These are phyloP conservation scores for Fusarium sp. DNA, from an alignment of 2,329 filamentous ascomycete species.

Conservation along the genomic window DNA sequence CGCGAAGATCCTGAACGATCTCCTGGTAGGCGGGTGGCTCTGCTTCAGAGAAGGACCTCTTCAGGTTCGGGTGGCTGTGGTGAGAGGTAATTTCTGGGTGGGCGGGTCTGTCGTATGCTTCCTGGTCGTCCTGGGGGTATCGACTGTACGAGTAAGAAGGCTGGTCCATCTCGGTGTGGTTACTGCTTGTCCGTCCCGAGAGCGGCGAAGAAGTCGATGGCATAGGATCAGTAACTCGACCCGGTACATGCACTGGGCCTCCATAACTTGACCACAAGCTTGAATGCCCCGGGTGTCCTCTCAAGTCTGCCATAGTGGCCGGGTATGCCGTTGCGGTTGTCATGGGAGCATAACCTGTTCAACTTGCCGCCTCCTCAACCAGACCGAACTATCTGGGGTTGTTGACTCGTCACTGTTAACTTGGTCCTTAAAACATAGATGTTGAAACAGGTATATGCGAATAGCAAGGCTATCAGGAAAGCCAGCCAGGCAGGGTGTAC, in stretches of 20 bases:
- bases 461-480: conserved; percentile 15
- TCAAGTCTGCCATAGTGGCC: conserved; percentile 72
- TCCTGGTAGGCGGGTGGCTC: conserved; percentile 68
- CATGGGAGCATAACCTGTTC: conserved; percentile 64
- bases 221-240: conserved; percentile 62
- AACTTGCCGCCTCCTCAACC: conserved; percentile 40
- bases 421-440: conserved; percentile 39
- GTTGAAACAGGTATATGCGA: conserved; percentile 24
- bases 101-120: conserved; percentile 64
- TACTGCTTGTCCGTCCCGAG: conserved; percentile 61
- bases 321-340: conserved; percentile 70
- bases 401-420: conserved; percentile 42
- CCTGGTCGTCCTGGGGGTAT: conserved; percentile 65
- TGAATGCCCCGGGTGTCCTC: conserved; percentile 67
- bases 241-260: conserved; percentile 64
- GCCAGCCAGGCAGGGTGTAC: conserved; percentile 23
- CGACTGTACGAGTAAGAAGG: conserved; percentile 63
- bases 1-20: conserved; percentile 69
- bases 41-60: conserved; percentile 67
- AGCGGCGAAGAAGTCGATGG: conserved; percentile 60
- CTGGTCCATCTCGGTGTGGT: conserved; percentile 62
- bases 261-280: conserved; percentile 69
- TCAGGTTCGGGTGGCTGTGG: conserved; percentile 66
- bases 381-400: conserved; percentile 40
- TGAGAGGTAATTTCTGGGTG: conserved; percentile 60